Base-by-base conservation (phyloP, 2,329 filamentous ascomycete genomes). In the Chalara sp. region DNA sequence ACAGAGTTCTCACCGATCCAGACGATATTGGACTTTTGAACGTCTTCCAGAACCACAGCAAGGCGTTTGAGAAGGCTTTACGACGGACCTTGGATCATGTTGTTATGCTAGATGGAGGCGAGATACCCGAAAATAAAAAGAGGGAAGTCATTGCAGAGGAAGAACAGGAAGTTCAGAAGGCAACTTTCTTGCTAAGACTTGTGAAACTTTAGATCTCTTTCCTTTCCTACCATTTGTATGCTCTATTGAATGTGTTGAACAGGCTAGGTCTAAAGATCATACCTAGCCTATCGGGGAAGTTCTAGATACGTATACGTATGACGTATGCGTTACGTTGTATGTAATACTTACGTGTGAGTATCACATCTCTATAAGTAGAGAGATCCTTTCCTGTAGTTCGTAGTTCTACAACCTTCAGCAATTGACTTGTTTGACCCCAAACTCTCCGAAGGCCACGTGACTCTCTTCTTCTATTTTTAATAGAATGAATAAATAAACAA, bases 101-200 rank as follows among this genome's bases (percentile, higher is more conserved):
- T 39, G 35, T 3, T 39, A 39, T 39, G n/a, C 10, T 10, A 39
- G 35, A 10, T n/a, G 35, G n/a, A 39, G 35, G 35, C 35, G 35
- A 39, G 35, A 39, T 39, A 10, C 35, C 35, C 35, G n/a, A 10
- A n/a, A n/a, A n/a, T 10, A 10, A 39, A 10, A n/a, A 39, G 35
- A 39, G n/a, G 13, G 43, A n/a, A 39, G 44, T 28, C 1, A 53
- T 53, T 46, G 12, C 44, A 13, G 35, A 39, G n/a, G 35, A 39
- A n/a, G 35, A 39, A 39, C n/a, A n/a, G 35, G 35, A 39, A n/a
- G n/a, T 39, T n/a, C 8, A n/a, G n/a, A 39, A 39, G 35, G n/a
- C 35, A 10, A n/a, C n/a, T 39, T 10, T 39, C 2, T 10, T 39
- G 35, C n/a, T 39, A n/a, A 10, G 35, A 39, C 35, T 39, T 39